phyloP scores from a whole-genome alignment of 2,329 filamentous ascomycete genomes.

The Clarireedia paspali region DNA sequence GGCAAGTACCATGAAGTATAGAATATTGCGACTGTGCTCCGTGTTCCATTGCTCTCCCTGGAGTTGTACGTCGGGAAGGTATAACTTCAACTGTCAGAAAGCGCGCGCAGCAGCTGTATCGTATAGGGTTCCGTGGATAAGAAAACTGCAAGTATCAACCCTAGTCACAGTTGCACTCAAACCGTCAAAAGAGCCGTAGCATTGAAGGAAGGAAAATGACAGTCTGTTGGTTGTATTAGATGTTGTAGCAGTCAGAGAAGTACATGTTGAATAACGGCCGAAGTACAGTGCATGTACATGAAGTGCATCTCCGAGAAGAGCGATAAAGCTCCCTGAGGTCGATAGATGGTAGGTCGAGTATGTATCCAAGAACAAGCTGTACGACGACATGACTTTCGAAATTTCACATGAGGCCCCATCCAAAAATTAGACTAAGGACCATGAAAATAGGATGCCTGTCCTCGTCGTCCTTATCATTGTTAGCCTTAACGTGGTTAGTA shows the following conservation, averaged over 20 bases:
- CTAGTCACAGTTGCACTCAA: neutral
- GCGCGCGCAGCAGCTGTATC: neutral
- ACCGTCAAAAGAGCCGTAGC: neutral
- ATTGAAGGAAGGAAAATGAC: neutral
- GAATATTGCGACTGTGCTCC: neutral
- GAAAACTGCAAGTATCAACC: neutral
- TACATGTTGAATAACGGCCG: slow-evolving; percentile 2
- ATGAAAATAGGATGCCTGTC: neutral
- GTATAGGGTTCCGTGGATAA: slow-evolving; percentile 3
- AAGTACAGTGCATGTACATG: neutral
- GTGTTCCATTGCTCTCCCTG: neutral
- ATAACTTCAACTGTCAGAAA: slow-evolving; percentile 2
- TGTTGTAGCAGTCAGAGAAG: neutral
- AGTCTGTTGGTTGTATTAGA: neutral
- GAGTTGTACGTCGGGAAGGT: slow-evolving; percentile 2
- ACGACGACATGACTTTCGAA: slow-evolving; percentile 3
- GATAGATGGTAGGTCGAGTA: neutral
- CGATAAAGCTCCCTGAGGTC: slow-evolving; percentile 5
- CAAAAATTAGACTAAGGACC: too few species aligned
- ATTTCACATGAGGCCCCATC: neutral
- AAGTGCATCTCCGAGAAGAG: slow-evolving; percentile 2
- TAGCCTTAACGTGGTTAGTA: neutral
- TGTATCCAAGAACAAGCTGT: neutral
- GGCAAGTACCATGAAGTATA: neutral
- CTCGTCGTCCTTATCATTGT: neutral